Base-by-base conservation (phyloP, 257 asterid genomes). In the Verbascum thapsus region DNA sequence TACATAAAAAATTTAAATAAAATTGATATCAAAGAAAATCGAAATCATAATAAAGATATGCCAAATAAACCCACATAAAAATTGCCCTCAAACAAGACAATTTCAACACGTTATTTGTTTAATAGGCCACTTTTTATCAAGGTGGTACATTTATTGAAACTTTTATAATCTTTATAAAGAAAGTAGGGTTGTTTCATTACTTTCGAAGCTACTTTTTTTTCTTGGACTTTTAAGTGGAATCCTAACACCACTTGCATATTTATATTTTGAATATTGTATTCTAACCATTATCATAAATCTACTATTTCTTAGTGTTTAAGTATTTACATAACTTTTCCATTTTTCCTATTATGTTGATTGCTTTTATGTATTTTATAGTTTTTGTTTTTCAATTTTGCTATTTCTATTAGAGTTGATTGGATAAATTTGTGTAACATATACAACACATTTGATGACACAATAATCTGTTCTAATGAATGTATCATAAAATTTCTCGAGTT, bases 241-340 rank as follows among this genome's bases (percentile, higher is more conserved):
- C 68, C 68, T 51, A 69, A 51, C 58, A 10, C 56, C 39, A 41
- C 41, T 7, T 26, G 10, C 1, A 11, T 44, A 23, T 30, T 8
- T 3, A 1, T 6, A 3, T 0, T 19, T n/a, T 10, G 30, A 0
- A 30, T 4, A 34, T 30, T 30, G 47, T 16, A 10, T 55, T 34
- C 32, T 10, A 30, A 53, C 51, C 10, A 34, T 65, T 64, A 18
- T 58, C 3, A 48, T 17, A 17, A 49, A n/a, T 23, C 7, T 17
- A 2, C 3, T 1, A 17, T 63, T 63, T 66, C 71, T 71, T 71
- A 71, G 45, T 35, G 66, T 16, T 20, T 47, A 70, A 70, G 75
- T 61, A 60, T 35, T 44, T 6, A 32, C 42, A 10, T 61, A 18
- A 7, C 42, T 52, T 69, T 13, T 49, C 40, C 51, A 23, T 17